Evolutionary conservation across 352 stramenopile species (phyloP), one percentile per base, ranked within the genome.

Genomic region (Pythium aquatile): DNA sequence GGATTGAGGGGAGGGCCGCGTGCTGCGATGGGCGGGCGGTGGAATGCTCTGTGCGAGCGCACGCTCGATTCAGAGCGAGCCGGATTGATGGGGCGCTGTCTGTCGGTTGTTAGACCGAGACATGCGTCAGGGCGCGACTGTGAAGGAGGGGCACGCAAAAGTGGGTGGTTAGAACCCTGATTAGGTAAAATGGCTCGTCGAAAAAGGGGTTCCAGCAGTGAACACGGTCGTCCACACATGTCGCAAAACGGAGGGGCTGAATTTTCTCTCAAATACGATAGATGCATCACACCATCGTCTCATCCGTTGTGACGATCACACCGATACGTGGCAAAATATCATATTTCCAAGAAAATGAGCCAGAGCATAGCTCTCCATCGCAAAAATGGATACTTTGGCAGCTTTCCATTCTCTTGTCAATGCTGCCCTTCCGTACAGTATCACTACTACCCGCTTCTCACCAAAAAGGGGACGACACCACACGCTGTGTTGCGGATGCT

Each of bases 141-240:
- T 1, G 20, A 24, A 24, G 20, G 20, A 24, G 20, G 20, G 20
- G 20, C 20, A 24, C 20, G 20, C 20, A 24, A 24, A 24, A 24
- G 20, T 24, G 44, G 9, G 17, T 51, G 4, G 17, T 51, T 29
- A 28, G 44, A 51, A 29, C 44, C 44, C 44, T 20, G n/a, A 17
- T 13, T 51, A 17, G 24, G n/a, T 20, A 5, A 20, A 3, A 24
- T 20, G 6, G 17, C 16, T 17, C 44, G 6, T 3, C 20, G 11
- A 51, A 51, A 51, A 29, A 29, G 44, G 44, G 44, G 44, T 14
- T 24, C 20, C 20, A 24, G 20, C 20, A 24, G 20, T 1, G 20
- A 32, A 51, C 29, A 60, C 55, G n/a, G 55, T 32, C 26, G 10
- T 26, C 29, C 9, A 55, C 53, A 59, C 59, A 52, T 65, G 59